Conservation (phyloP, 805 yeast species). For the Starmerella ratchasimensis region DNA sequence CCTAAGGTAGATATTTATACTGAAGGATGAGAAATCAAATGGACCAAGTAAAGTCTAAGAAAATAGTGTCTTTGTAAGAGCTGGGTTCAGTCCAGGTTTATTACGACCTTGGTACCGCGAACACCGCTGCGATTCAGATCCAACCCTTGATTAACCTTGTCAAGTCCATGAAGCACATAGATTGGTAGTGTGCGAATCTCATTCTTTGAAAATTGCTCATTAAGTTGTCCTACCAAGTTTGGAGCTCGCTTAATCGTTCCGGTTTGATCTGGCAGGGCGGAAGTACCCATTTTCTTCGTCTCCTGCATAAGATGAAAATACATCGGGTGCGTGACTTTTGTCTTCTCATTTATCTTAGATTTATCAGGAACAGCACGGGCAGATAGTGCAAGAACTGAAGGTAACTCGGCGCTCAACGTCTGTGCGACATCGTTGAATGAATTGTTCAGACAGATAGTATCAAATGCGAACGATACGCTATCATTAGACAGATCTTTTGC, state of each 20-base stretch:
- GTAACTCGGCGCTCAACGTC: not conserved
- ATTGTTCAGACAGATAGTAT: conserved; percentile 18
- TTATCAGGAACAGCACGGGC: conserved; percentile 2
- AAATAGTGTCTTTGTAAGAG: no score
- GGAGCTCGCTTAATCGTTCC: conserved; percentile 6
- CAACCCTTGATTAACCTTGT: conserved; percentile 17
- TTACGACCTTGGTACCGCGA: conserved; percentile 20
- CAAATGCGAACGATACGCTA: conserved; percentile 20
- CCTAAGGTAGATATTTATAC: no score
- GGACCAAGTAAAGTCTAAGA: no score
- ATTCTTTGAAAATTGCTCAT: conserved; percentile 10
- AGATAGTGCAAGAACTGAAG: conserved; percentile 1
- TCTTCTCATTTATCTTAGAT: not conserved
- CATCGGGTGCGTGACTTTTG: conserved; percentile 8
- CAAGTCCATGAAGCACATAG: conserved; percentile 20
- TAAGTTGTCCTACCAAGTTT: conserved; percentile 7
- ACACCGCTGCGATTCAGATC: conserved; percentile 18
- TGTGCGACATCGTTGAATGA: conserved; percentile 21
- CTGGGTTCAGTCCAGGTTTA: conserved; percentile 6
- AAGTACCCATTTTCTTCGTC: conserved; percentile 17
- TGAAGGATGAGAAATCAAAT: no score
- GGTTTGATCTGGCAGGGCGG: conserved; percentile 8
- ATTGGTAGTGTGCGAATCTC: conserved; percentile 14
- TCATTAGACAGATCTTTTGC: conserved; percentile 24
- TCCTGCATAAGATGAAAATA: conserved; percentile 16